Conservation (phyloP, 257 asterid species). For the Lycium barbarum region DNA sequence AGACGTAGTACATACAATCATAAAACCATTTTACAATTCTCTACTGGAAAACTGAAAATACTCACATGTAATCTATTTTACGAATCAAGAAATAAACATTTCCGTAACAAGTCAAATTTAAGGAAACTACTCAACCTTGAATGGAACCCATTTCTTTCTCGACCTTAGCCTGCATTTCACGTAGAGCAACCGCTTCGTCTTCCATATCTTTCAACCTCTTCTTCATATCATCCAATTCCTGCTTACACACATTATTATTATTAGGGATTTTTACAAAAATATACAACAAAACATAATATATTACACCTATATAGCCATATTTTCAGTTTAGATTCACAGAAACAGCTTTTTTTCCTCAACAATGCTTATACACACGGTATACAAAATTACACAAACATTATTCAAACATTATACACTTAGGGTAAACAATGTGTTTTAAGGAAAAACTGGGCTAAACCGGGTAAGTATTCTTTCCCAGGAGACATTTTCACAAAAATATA, state of each 20-base stretch:
- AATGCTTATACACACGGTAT: no score
- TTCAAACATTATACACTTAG: no score
- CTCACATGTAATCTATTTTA: background rate
- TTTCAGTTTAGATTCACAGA: no score
- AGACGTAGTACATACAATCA: background rate
- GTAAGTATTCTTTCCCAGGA: no score
- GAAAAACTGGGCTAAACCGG: no score
- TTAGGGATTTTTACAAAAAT: no score
- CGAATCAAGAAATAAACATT: background rate
- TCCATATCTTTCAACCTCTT: slow-evolving; percentile 31
- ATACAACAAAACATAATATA: no score
- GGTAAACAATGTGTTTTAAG: no score
- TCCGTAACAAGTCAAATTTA: background rate
- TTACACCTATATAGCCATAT: no score
- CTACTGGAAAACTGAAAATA: slow-evolving; percentile 1
- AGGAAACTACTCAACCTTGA: slow-evolving; percentile 1
- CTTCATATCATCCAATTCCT: slow-evolving; percentile 35
- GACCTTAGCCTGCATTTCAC: slow-evolving; percentile 32
- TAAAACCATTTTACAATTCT: slow-evolving; percentile 1
- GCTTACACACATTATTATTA: background rate
- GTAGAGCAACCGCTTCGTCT: slow-evolving; percentile 31
- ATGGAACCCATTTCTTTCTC: slow-evolving; percentile 28
- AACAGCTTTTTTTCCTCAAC: no score
- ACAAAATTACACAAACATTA: no score
- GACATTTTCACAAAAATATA: no score